Base-by-base conservation (phyloP, 2,329 filamentous ascomycete genomes). In the Bipolaris sorokiniana region DNA sequence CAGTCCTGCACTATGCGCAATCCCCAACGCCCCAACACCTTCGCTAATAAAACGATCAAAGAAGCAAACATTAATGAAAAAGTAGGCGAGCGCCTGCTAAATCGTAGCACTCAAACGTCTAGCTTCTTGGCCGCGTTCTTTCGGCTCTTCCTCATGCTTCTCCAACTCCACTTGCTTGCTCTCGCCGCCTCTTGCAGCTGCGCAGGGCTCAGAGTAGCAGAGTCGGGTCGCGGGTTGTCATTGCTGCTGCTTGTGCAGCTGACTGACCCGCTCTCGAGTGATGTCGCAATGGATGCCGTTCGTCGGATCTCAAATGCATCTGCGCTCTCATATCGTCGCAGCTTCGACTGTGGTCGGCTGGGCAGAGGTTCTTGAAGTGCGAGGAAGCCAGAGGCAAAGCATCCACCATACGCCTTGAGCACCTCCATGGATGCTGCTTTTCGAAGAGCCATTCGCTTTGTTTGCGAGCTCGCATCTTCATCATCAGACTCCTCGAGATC, bases 391-490 rank as follows among this genome's bases (percentile, higher is more conserved):
- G 69, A 74, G 10, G 71, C 65, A 38, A 72, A 70, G 56, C 67
- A 67, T 10, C 72, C 72, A 11, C 65, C 63, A 41, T 76, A 76
- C 10, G 74, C 63, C 49, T 72, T 69, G 50, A 75, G 51, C 11
- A 67, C 71, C 16, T 75, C 70, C 48, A 69, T 23, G 3, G 69
- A 71, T 15, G 70, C 67, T 15, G 64, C 61, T 48, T 63, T 66
- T 37, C 64, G 60, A 37, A 71, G 47, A 10, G 65, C 67, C 31
- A 70, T 64, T 15, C 65, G 57, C 22, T 62, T 55, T 40, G 50
- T 58, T 48, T 55, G 59, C 15, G 56, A 57, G 40, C 66, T 57
- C 7, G 57, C 48, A 13, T 71, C 66, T 26, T 56, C 66, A 10
- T 72, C 70, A 15, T 66, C 67, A 5, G 67, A 68, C 16, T 63